A percentile compares a stretch with the other conserved stretches of the same genome.
These are phyloP conservation scores for Cyberlindnera xishuangbannaensis DNA, from an alignment of 805 yeast genomes.

Conservation along the genomic window DNA sequence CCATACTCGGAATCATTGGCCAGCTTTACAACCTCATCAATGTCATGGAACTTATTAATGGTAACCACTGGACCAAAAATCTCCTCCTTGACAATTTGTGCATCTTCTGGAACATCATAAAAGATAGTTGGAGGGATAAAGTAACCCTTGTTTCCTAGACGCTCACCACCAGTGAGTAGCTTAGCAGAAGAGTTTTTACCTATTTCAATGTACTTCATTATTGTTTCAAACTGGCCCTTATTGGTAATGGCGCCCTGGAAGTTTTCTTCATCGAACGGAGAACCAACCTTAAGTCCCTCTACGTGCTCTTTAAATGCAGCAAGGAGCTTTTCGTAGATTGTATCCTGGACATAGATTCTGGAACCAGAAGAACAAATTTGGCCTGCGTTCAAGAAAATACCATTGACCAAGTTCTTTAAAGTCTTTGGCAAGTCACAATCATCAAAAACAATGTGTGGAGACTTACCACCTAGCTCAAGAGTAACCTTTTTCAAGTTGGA, in stretches of 20 bases:
- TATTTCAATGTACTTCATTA: constrained; percentile 56
- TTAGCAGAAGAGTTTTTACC: constrained; percentile 69
- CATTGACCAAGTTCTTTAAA: constrained; percentile 46
- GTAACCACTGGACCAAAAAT: constrained; percentile 80
- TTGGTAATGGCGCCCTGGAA: constrained; percentile 80
- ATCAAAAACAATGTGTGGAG: constrained; percentile 68
- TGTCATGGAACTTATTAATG: constrained; percentile 57
- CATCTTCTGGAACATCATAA: constrained; percentile 56
- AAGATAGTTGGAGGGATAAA: constrained; percentile 71
- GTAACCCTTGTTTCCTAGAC: constrained; percentile 60
- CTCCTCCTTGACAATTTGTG: constrained; percentile 65
- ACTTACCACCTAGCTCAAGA: constrained; percentile 79
- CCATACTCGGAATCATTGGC: constrained; percentile 74
- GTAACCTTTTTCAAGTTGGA: constrained; percentile 75
- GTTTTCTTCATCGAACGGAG: constrained; percentile 62
- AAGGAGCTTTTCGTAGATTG: constrained; percentile 57
- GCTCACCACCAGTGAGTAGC: constrained; percentile 65
- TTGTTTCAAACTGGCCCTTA: constrained; percentile 61
- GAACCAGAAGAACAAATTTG: constrained; percentile 84
- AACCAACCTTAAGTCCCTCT: constrained; percentile 59
- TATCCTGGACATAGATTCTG: constrained; percentile 70
- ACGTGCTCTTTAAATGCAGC: constrained; percentile 52
- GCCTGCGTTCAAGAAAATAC: constrained; percentile 77
- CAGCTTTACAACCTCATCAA: constrained; percentile 58
- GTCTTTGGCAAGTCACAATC: constrained; percentile 55